Evolutionary conservation across 2,329 filamentous ascomycete genomes (phyloP).

Genomic region (Chaetomium olivaceum): DNA sequence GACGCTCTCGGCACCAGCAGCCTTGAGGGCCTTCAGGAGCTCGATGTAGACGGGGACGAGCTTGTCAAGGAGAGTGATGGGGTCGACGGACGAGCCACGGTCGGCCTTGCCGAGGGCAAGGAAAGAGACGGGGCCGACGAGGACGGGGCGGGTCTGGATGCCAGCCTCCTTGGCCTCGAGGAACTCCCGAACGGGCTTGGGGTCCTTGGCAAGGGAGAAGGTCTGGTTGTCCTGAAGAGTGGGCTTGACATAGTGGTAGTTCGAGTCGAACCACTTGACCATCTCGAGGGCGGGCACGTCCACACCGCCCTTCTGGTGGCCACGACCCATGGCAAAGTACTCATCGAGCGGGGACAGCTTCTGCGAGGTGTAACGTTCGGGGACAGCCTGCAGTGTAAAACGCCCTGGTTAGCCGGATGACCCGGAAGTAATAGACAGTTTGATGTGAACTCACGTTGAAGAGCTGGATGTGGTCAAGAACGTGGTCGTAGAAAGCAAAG

Average conservation of each 20-base stretch:
- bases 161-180: conserved; percentile 97
- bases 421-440: conserved; percentile 20
- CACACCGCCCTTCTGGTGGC: conserved; percentile 90
- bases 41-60: conserved; percentile 93
- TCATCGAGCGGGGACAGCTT: conserved; percentile 86
- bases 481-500: conserved; percentile 98
- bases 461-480: conserved; percentile 96
- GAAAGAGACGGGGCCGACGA: conserved; percentile 96
- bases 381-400: conserved; percentile 65
- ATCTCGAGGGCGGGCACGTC: conserved; percentile 96
- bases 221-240: conserved; percentile 95
- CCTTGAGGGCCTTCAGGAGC: conserved; percentile 90
- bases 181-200: conserved; percentile 95
- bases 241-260: conserved; percentile 99
- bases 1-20: conserved; percentile 90
- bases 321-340: conserved; percentile 99
- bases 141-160: conserved; percentile 86
- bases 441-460: conserved; percentile 70
- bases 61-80: conserved; percentile 90
- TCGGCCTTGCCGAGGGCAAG: conserved; percentile 97
- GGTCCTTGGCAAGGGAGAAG: conserved; percentile 83
- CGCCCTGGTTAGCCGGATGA: conserved; percentile 9
- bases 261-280: conserved; percentile 99
- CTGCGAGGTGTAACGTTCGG: conserved; percentile 90
- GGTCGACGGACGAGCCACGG: conserved; percentile 87